Evolutionary conservation across 2,329 filamentous ascomycete species (phyloP), one percentile per base, ranked within the genome.

Genomic region (Monosporascus cannonballus): DNA sequence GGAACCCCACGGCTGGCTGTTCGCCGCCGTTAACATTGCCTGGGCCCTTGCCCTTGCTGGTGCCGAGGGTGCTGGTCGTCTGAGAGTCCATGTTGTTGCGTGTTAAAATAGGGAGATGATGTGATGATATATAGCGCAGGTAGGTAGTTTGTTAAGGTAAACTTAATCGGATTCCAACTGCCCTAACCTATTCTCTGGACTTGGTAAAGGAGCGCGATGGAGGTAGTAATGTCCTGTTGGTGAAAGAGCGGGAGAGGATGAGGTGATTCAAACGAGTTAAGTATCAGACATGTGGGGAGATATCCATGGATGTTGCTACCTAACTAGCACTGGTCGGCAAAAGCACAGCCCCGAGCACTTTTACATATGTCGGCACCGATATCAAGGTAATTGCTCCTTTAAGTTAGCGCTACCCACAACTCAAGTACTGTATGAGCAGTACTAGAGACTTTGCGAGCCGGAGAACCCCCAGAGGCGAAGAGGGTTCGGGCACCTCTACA

Each of bases 1-100:
- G 73, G 67, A 83, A 79, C 56, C 78, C 78, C 47, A 54, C 50
- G 20, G 54, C 41, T 25, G 50, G 25, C 51, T 20, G 27, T 52
- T 50, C 30, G 30, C 30, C 30, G 39, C 63, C 61, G 27, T 63
- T 64, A 24, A 54, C 51, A 6, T 36, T 47, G 1, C 58, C 59
- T 38, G 57, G 52, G 15, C 48, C 56, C 59, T 65, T 66, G 57
- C 59, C 56, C 54, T 54, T 59, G 4, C 45, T 9, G 41, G 45
- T 38, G 51, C 24, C 34, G 18, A 30, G 6, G 41, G 45, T 38
- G 51, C 24, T 41, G 18, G 42, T 39, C 6, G 44, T 47, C 37
- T 36, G 42, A 20, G 30, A 47, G 30, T 51, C 49, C 49, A 50
- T 50, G n/a, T 27, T 20, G 39, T 41, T 8, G 38, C 4, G 17